Percentiles rank a stretch among this genome's conserved stretches.
Evolutionary conservation across 768 basidiomycete species (phyloP).

Genomic region (Boletus coccyginus): DNA sequence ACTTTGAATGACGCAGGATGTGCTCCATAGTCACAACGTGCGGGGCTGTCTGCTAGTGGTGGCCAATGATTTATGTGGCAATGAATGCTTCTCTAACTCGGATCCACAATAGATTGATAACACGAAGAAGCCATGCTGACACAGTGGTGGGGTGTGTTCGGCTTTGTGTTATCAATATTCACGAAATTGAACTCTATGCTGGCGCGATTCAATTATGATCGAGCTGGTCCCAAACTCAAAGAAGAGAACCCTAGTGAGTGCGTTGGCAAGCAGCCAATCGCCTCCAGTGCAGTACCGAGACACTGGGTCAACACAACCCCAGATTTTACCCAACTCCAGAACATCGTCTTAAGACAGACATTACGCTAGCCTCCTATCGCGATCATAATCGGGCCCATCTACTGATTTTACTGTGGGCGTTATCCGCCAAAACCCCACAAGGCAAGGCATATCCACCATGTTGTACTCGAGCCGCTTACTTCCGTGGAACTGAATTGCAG

Average conservation of each 20-base stretch:
- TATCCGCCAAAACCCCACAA: not conserved
- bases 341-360: not conserved
- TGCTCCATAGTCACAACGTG: not conserved
- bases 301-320: not conserved
- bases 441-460: not conserved
- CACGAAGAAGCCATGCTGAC: not conserved
- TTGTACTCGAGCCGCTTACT: not conserved
- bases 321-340: not conserved
- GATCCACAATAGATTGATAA: not conserved
- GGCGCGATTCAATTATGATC: not conserved
- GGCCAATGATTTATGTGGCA: not conserved
- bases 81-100: not conserved
- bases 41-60: not conserved
- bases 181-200: not conserved
- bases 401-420: not conserved
- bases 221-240: not conserved
- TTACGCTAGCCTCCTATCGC: not conserved
- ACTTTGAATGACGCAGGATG: constrained; percentile 5
- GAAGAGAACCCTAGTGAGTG: not conserved
- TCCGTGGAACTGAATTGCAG: not conserved
- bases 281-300: not conserved
- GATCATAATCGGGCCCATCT: not conserved
- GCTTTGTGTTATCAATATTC: not conserved
- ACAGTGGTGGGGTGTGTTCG: not conserved
- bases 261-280: not conserved